Percentiles rank a stretch among this genome's conserved stretches.
phyloP scores from a whole-genome alignment of 768 basidiomycete genomes.

The Boletellus sp. region DNA sequence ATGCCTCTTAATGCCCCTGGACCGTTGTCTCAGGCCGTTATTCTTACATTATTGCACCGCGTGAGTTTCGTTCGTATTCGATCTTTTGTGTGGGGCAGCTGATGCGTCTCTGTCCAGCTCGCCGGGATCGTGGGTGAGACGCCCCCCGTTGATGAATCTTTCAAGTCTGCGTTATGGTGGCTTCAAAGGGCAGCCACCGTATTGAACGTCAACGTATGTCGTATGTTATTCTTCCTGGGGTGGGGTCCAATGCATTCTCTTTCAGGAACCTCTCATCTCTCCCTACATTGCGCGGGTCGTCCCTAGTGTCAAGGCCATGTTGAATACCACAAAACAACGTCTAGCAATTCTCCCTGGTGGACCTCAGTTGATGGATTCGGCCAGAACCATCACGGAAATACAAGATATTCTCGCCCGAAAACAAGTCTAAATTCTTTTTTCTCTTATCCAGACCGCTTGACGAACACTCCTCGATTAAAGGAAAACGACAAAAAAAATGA shows the following conservation, averaged over 20 bases:
- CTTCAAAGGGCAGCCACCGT: slow-evolving; percentile 69
- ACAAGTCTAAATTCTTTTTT: slow-evolving; percentile 15
- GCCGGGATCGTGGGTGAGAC: slow-evolving; percentile 72
- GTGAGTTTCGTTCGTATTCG: slow-evolving; percentile 41
- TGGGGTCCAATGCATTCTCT: neutral
- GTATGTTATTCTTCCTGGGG: neutral
- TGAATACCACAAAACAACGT: slow-evolving; percentile 78
- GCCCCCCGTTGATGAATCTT: slow-evolving; percentile 72
- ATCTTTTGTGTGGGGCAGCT: neutral
- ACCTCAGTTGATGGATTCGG: slow-evolving; percentile 61
- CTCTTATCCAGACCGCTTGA: neutral
- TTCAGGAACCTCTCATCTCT: slow-evolving; percentile 73
- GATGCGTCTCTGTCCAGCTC: slow-evolving; percentile 43
- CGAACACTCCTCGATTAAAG: neutral
- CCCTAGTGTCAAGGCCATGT: slow-evolving; percentile 70
- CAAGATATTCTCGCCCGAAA: slow-evolving; percentile 64
- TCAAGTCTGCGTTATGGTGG: slow-evolving; percentile 86
- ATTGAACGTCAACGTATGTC: slow-evolving; percentile 66
- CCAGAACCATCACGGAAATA: slow-evolving; percentile 68
- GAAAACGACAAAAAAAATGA: neutral
- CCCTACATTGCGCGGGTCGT: slow-evolving; percentile 80
- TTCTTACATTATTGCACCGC: slow-evolving; percentile 78
- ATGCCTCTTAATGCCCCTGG: slow-evolving; percentile 71
- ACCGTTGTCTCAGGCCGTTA: slow-evolving; percentile 79
- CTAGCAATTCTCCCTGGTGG: slow-evolving; percentile 74